Base-by-base conservation (phyloP, 257 asterid genomes). In the Primulina huaijiensis region DNA sequence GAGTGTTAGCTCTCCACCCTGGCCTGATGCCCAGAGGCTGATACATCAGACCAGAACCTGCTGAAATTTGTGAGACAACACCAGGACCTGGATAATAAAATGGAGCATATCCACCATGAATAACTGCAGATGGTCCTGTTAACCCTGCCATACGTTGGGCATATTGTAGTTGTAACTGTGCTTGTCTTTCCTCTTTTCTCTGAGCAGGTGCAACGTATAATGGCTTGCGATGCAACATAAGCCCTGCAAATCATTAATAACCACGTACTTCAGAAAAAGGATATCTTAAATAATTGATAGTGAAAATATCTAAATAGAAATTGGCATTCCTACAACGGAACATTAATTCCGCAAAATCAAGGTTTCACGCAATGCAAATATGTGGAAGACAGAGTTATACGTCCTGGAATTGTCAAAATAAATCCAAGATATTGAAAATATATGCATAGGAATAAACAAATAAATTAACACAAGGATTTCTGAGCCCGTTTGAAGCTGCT, bases 141-240 rank as follows among this genome's bases (percentile, higher is more conserved):
- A 82, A 69, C 66, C 89, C 90, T 43, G 87, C 76, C 71, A 84
- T 59, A 20, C 84, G 82, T 55, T 84, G 97, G 3, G 90, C 89
- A 69, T 85, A 79, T 30, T 80, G 79, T 5, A 82, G 65, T 67
- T 85, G 96, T 69, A 92, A 67, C 78, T 83, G 88, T 9, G 90
- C 86, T 78, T 74, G 87, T 56, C 97, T 84, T 62, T 92, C 97
- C 78, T 85, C 96, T 85, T 92, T 92, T 76, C 87, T 87, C 82
- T 90, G 98, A 67, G 98, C 98, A 79, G 88, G 78, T 19, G 95
- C 84, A 38, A 84, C 95, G 62, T 86, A 90, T 68, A 92, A 67
- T 23, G 97, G 92, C 85, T 92, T 92, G 76, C 80, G 74, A 60
- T 82, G 87, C 78, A 86, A 72, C 90, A 88, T 85, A 46, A 61